Base-by-base conservation (phyloP, 305 asterid species). In the Fraxinus latifolia region DNA sequence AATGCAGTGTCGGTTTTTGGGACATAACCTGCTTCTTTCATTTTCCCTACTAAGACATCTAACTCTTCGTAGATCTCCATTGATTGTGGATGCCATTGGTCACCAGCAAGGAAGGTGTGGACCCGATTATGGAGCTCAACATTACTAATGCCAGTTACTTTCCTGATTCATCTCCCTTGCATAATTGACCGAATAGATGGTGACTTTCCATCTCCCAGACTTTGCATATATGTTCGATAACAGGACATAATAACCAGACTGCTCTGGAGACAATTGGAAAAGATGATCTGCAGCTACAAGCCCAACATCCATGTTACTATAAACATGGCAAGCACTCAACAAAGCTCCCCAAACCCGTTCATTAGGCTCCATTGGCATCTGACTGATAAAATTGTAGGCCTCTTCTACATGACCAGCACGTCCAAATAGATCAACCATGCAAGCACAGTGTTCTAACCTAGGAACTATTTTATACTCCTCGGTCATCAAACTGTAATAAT, bases 361-460 rank as follows among this genome's bases (percentile, higher is more conserved):
- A 42, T 94, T 91, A 12, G 94, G 93, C 76, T 91, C 88, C 84
- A 91, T 4, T 2, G 93, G 90, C 93, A 93, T 91, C 42, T 81
- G 71, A 86, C 88, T 90, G 27, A 92, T 83, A 70, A 85, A 91
- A 80, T 82, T 74, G 81, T 92, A 95, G 14, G 98, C 98, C 85
- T 93, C 97, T 0, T 73, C 87, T 21, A 92, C 82, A 27, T 42
- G 76, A 79, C 97, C 97, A 25, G 90, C 91, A 53, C 98, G 98
- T 14, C 95, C 99, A 27, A 91, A 87, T n/a, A 93, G 87, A 87
- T 95, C 99, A 34, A 93, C 95, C 94, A 95, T 90, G 86, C 99
- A 93, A 74, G 95, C 86, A 82, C 68, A 91, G 80, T 95, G 98
- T 86, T 93, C 99, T 71, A 91, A 70, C 81, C 97, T 85, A 25